A percentile compares a stretch with the other conserved stretches of the same genome.
These are phyloP conservation scores for Pestalotiopsis sp. DNA, from an alignment of 2,329 filamentous ascomycete genomes.

Conservation along the genomic window DNA sequence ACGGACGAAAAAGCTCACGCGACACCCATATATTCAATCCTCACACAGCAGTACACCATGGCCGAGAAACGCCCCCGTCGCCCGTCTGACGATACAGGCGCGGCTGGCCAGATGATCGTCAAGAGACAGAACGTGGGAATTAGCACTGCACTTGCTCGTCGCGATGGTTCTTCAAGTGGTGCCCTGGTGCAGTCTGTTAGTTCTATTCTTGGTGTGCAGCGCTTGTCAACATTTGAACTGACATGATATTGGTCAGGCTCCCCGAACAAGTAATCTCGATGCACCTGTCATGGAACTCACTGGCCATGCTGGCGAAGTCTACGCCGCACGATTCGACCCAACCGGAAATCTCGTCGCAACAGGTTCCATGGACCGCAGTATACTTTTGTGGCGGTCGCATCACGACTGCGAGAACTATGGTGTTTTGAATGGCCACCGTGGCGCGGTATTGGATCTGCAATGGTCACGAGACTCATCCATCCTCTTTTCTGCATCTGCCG, in stretches of 20 bases:
- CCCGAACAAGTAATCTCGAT: conserved; percentile 80
- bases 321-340: conserved; percentile 86
- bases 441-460: conserved; percentile 87
- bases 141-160: conserved; percentile 49
- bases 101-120: conserved; percentile 73
- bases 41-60: conserved; percentile 53
- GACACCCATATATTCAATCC: neutral
- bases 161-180: conserved; percentile 48
- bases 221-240: neutral
- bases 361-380: conserved; percentile 90
- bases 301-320: conserved; percentile 83
- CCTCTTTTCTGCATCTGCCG: conserved; percentile 89
- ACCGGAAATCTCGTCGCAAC: conserved; percentile 89
- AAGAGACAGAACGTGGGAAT: conserved; percentile 79
- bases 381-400: conserved; percentile 93
- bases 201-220: conserved; percentile 10
- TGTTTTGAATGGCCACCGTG: conserved; percentile 83
- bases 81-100: conserved; percentile 80
- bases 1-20: neutral
- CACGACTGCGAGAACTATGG: conserved; percentile 96
- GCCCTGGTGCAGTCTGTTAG: conserved; percentile 55
- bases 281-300: conserved; percentile 93
- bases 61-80: conserved; percentile 90
- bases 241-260: conserved; percentile 54
- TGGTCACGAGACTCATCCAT: conserved; percentile 95